These are phyloP conservation scores for Penicillium sclerotigenum DNA, from an alignment of 2,329 filamentous ascomycete genomes.

Conservation along the genomic window DNA sequence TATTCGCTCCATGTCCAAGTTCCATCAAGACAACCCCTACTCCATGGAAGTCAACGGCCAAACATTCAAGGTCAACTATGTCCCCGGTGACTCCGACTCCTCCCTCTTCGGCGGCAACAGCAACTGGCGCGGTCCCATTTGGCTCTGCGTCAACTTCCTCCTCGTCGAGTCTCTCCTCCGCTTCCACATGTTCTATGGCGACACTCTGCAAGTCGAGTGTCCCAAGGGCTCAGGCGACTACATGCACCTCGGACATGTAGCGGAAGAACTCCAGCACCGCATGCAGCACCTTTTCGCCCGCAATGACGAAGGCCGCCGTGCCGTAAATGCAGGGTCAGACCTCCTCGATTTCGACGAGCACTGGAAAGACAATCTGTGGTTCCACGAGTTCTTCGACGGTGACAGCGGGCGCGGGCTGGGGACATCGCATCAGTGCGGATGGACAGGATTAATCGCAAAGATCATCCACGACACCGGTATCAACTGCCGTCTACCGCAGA, in stretches of 20 bases:
- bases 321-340: constrained; percentile 81
- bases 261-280: constrained; percentile 91
- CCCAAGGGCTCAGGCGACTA: constrained; percentile 88
- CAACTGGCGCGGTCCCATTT: constrained; percentile 95
- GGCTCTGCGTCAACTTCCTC: constrained; percentile 94
- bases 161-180: constrained; percentile 90
- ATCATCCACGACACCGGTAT: constrained; percentile 96
- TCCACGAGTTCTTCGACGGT: constrained; percentile 96
- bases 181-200: constrained; percentile 95
- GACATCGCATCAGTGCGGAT: constrained; percentile 91
- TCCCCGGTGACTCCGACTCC: constrained; percentile 94
- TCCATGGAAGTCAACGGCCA: constrained; percentile 96
- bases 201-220: constrained; percentile 83
- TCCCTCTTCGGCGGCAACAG: constrained; percentile 95
- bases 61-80: constrained; percentile 79
- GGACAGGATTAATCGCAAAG: constrained; percentile 92
- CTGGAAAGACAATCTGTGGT: constrained; percentile 94
- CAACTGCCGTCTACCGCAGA: constrained; percentile 87
- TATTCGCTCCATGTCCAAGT: constrained; percentile 87
- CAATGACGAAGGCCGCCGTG: constrained; percentile 78
- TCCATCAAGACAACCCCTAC: constrained; percentile 83
- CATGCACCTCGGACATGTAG: constrained; percentile 93
- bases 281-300: constrained; percentile 87
- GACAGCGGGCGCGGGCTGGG: constrained; percentile 85
- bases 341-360: constrained; percentile 85